These are phyloP conservation scores for Nigrograna mackinnonii DNA, from an alignment of 2,329 filamentous ascomycete species.

Conservation along the genomic window DNA sequence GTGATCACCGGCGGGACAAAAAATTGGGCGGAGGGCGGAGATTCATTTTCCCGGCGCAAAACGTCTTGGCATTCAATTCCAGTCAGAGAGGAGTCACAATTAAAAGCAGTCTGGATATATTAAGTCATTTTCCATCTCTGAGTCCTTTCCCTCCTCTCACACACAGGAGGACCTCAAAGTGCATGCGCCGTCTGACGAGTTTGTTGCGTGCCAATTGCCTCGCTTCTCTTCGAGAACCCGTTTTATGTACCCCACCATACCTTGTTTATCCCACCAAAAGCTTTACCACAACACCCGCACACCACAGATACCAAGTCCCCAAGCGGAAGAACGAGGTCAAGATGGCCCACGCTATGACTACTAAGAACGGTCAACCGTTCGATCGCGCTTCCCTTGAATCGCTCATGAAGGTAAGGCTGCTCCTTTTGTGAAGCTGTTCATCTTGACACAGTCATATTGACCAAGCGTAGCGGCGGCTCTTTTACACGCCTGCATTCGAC, in stretches of 20 bases:
- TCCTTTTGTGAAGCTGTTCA: too few species aligned
- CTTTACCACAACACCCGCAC: conserved; percentile 37
- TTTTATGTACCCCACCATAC: conserved; percentile 36
- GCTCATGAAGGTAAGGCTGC: conserved; percentile 68
- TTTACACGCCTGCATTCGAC: conserved; percentile 95
- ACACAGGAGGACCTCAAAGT: conserved; percentile 22
- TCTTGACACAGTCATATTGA: conserved; percentile 47
- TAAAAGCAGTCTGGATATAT: conserved; percentile 19
- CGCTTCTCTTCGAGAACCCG: conserved; percentile 27
- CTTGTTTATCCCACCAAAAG: conserved; percentile 33
- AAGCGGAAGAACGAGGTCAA: conserved; percentile 30
- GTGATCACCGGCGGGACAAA: too few species aligned
- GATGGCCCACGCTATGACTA: conserved; percentile 47
- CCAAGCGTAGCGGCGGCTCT: conserved; percentile 49
- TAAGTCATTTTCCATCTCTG: conserved; percentile 12
- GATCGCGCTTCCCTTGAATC: conserved; percentile 82
- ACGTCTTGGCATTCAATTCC: conserved; percentile 16
- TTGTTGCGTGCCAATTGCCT: conserved; percentile 41
- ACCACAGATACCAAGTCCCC: conserved; percentile 29
- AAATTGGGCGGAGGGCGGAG: conserved; percentile 16
- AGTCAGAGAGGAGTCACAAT: conserved; percentile 8
- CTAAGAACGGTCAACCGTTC: conserved; percentile 81
- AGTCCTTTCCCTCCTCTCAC: conserved; percentile 20
- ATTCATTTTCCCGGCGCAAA: conserved; percentile 15
- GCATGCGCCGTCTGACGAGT: conserved; percentile 45